Conservation (phyloP, 805 yeast genomes). For the Saturnispora bothae region DNA sequence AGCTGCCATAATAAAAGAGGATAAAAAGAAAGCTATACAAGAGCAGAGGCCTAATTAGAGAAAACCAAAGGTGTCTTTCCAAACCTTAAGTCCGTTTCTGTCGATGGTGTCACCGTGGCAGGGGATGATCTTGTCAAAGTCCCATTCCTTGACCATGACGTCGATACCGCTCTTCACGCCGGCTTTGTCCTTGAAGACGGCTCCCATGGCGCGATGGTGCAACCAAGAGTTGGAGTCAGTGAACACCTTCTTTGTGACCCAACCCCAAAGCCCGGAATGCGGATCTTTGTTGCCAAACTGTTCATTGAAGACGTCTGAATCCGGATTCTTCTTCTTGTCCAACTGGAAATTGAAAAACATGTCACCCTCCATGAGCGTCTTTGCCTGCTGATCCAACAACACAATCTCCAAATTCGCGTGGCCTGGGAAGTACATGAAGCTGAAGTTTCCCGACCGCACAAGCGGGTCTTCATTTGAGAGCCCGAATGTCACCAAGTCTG, state of each 20-base stretch:
- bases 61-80: constrained; percentile 9
- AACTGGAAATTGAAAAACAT: constrained; percentile 48
- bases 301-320: constrained; percentile 30
- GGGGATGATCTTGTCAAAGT: constrained; percentile 38
- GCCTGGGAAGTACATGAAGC: constrained; percentile 46
- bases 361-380: constrained; percentile 49
- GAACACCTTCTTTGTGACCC: constrained; percentile 15
- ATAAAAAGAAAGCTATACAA: not conserved
- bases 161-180: constrained; percentile 17
- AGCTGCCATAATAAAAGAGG: not conserved
- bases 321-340: constrained; percentile 31
- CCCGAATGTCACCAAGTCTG: constrained; percentile 28
- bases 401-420: constrained; percentile 53
- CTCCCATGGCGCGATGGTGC: constrained; percentile 2
- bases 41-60: not conserved
- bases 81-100: constrained; percentile 24
- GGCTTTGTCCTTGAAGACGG: constrained; percentile 10
- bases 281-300: constrained; percentile 33
- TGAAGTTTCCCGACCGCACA: constrained; percentile 31
- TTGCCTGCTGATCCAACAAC: constrained; percentile 35
- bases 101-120: constrained; percentile 55
- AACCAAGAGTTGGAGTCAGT: constrained; percentile 11
- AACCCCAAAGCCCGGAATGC: constrained; percentile 30
- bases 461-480: constrained; percentile 17
- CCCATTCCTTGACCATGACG: constrained; percentile 29